Evolutionary conservation across 108 stramenopile genomes (phyloP).

Genomic region (Fragilaria radians): DNA sequence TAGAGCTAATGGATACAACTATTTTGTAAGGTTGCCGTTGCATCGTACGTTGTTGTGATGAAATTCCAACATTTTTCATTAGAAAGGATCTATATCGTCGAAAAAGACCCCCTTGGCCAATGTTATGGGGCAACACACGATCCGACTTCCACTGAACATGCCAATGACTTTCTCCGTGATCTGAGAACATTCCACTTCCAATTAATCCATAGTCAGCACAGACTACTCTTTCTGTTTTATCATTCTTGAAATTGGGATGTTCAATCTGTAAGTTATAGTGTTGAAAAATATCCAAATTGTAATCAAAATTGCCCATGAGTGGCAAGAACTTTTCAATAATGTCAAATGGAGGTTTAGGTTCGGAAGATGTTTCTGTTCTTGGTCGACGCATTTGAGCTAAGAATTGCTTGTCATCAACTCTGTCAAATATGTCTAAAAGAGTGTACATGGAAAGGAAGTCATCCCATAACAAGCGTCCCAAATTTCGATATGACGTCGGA

Average conservation of each 20-base stretch:
- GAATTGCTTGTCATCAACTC: not conserved
- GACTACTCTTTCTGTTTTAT: not conserved
- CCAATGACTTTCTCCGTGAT: not conserved
- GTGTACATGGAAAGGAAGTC: constrained; percentile 3
- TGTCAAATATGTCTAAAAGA: not conserved
- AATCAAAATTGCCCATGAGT: not conserved
- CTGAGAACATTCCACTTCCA: not conserved
- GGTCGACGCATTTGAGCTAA: not conserved
- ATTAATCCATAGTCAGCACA: not conserved
- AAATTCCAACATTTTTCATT: not conserved
- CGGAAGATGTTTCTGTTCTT: not conserved
- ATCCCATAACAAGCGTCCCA: constrained; percentile 5
- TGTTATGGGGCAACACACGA: not conserved
- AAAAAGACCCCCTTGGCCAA: not conserved
- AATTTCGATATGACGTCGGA: constrained; percentile 18
- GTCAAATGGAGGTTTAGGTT: not conserved
- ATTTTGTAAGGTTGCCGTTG: not conserved
- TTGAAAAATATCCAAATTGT: not conserved
- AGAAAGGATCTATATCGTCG: not conserved
- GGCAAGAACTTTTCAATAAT: not conserved
- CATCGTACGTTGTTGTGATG: constrained; percentile 1
- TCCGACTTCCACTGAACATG: not conserved
- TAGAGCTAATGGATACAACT: not conserved
- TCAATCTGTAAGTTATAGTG: not conserved
- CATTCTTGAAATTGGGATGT: not conserved